Evolutionary conservation across 805 yeast genomes (phyloP).

Genomic region (Nadsonia fulvescens): DNA sequence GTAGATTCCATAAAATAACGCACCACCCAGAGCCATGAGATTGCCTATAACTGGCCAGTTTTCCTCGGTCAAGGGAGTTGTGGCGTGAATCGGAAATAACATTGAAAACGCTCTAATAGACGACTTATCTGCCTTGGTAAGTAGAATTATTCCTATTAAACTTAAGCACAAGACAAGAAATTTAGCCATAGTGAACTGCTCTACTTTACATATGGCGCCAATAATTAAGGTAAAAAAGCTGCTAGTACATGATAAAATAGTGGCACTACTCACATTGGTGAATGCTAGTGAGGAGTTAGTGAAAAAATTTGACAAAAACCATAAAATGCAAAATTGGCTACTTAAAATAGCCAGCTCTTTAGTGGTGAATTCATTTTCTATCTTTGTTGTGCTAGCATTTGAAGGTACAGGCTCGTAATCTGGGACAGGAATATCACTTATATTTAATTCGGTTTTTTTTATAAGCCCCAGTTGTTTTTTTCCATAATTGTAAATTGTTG

Average conservation of each 20-base stretch:
- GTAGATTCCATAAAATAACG: constrained; percentile 79
- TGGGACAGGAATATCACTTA: no score
- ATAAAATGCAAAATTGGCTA: constrained; percentile 64
- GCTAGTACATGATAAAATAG: constrained; percentile 80
- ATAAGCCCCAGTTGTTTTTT: constrained; percentile 1
- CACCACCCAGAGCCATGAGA: constrained; percentile 62
- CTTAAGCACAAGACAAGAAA: constrained; percentile 53
- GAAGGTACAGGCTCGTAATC: constrained; percentile 3
- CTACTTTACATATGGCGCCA: constrained; percentile 59
- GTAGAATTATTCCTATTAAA: constrained; percentile 61
- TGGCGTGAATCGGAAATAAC: no score
- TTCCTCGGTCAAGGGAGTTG: constrained; percentile 2
- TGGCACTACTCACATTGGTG: constrained; percentile 88
- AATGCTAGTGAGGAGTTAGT: constrained; percentile 76
- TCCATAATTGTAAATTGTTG: constrained; percentile 8
- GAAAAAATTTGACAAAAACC: constrained; percentile 82
- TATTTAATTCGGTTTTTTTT: constrained; percentile 2
- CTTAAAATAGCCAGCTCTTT: constrained; percentile 59
- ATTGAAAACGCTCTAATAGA: no score
- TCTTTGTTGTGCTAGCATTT: constrained; percentile 5
- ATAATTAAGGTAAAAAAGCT: constrained; percentile 80
- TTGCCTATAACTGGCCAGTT: constrained; percentile 42
- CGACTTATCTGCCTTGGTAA: constrained; percentile 35
- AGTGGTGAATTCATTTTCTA: no score
- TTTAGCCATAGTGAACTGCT: constrained; percentile 45